Base-by-base conservation (phyloP, 2,329 filamentous ascomycete genomes). In the Verticillium tricorpus region DNA sequence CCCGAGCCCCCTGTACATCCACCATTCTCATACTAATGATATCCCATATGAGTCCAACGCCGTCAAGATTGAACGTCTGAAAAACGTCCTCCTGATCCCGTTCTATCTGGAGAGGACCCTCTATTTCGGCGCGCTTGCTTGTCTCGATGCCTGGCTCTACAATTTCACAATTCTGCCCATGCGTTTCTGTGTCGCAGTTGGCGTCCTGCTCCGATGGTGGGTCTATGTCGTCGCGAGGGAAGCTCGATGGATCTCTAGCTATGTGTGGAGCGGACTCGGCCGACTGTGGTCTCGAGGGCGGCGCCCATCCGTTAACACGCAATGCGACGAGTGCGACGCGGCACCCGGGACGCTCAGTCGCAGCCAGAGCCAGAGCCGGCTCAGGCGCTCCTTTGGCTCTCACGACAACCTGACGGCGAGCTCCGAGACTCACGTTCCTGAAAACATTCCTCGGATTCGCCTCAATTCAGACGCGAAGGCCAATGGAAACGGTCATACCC, bases 131-230 rank as follows among this genome's bases (percentile, higher is more conserved):
- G 89, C 91, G 0, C 77, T 98, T 37, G 93, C 94, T 7, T 99
- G 95, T 75, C 81, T 99, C 6, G 95, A 99, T 73, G 91, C 94
- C 1, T 99, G 94, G 93, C 84, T 99, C 1, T 95, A 97, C 76
- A 96, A 92, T 0, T 96, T 99, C 69, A 99, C 95, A 0, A 97
- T 99, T 55, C 80, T 99, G 0, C 95, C 95, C 0, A 83, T 99
- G 63, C 86, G 95, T 2, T 98, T 99, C 69, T 74, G 90, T 60
- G 90, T 93, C 62, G 94, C 95, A 1, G 69, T 94, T 0, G 86
- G 86, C 22, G 87, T 98, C 2, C 77, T 99, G 31, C 74, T 87
- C 11, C 84, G 85, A 63, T 98, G 93, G 83, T 96, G 92, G 91
- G 82, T 76, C 2, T 85, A 89, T 37, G 85, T 93, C 25, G 67